phyloP scores from a whole-genome alignment of 202 grass and related monocot species.

The Miscanthus sacchariflorus region DNA sequence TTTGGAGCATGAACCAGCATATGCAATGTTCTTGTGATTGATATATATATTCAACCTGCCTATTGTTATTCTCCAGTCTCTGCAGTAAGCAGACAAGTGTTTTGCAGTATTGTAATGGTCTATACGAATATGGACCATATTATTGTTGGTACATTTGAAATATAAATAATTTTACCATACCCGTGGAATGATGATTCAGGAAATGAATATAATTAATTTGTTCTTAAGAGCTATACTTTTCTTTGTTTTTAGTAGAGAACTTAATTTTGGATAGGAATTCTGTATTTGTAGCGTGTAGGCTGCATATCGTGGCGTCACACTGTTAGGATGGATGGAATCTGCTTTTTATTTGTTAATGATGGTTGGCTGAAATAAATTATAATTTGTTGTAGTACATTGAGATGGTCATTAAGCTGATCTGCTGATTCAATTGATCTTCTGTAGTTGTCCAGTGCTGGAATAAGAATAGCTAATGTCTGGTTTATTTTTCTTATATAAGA shows the following conservation, averaged over 20 bases:
- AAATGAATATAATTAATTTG: slow-evolving; percentile 17
- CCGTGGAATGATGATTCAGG: neutral
- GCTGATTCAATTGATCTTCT: slow-evolving; percentile 4
- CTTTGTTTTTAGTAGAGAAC: neutral
- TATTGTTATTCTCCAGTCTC: slow-evolving; percentile 1
- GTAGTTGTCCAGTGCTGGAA: neutral
- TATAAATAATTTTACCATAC: neutral
- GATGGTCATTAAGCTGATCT: neutral
- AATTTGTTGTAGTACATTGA: neutral
- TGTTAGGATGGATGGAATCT: neutral
- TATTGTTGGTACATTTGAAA: neutral
- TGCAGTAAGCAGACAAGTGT: neutral
- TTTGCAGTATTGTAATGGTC: neutral
- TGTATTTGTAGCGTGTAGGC: neutral
- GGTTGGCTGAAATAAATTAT: neutral
- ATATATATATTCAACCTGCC: slow-evolving; percentile 6
- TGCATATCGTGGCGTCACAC: neutral
- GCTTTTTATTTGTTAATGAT: neutral
- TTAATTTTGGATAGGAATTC: neutral
- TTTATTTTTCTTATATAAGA: slow-evolving; percentile 54
- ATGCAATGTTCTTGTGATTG: slow-evolving; percentile 2
- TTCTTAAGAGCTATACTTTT: neutral
- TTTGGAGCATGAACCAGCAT: neutral
- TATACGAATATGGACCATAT: neutral
- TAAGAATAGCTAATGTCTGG: slow-evolving; percentile 10